Evolutionary conservation across 192 early-diverging fungal species (phyloP).

Genomic region (Coemansia sp.): DNA sequence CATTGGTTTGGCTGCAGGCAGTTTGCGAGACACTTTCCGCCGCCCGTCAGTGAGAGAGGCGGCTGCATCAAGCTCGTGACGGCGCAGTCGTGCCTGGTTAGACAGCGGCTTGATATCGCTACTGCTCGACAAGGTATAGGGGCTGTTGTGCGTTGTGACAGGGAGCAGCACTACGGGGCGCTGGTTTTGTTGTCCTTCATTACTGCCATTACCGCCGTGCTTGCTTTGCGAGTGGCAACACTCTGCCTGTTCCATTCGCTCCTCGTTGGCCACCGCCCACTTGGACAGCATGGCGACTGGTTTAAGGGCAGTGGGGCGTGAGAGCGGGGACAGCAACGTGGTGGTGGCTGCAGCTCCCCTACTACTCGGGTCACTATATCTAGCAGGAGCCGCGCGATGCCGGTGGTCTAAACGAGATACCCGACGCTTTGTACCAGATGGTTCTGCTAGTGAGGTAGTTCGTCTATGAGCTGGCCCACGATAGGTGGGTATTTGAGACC

Average conservation of each 20-base stretch:
- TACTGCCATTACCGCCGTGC: constrained; percentile 8
- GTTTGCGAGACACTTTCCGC: neutral
- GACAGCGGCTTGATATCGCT: constrained; percentile 1
- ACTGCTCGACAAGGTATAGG: constrained; percentile 1
- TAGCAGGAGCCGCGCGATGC: neutral
- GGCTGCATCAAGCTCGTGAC: neutral
- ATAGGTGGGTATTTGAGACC: constrained; percentile 20
- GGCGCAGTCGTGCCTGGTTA: neutral
- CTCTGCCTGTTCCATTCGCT: neutral
- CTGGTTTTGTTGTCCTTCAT: neutral
- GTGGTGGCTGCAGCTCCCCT: constrained; percentile 8
- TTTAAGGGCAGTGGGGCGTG: constrained; percentile 3
- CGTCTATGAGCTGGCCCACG: neutral
- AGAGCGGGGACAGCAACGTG: constrained; percentile 4
- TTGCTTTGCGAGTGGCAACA: neutral
- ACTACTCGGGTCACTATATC: neutral
- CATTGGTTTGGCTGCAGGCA: constrained; percentile 14
- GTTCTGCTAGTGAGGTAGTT: neutral
- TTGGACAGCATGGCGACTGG: neutral
- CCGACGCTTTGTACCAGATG: neutral
- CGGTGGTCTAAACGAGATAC: neutral
- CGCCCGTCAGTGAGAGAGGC: constrained; percentile 1
- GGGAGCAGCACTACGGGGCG: neutral
- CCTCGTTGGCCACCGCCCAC: constrained; percentile 1
- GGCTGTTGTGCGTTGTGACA: neutral